Base-by-base conservation (phyloP, 192 early-diverging fungal species). In the Rhizophlyctis rosea region DNA sequence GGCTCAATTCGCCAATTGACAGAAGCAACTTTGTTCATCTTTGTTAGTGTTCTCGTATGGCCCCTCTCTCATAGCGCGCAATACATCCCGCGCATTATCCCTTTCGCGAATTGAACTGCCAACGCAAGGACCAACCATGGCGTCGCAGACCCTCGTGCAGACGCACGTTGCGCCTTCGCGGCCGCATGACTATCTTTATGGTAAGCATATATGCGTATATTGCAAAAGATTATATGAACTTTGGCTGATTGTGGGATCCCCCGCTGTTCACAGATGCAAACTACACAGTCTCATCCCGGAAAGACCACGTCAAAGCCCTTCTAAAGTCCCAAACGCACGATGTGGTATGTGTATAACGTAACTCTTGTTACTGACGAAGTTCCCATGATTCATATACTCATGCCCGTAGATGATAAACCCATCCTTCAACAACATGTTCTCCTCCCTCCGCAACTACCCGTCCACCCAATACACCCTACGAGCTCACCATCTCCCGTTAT, bases 131-230 rank as follows among this genome's bases (percentile, higher is more conserved):
- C n/a, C n/a, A n/a, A n/a, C n/a, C n/a, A n/a, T n/a, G n/a, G n/a
- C n/a, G n/a, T n/a, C n/a, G n/a, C n/a, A n/a, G n/a, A n/a, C n/a
- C n/a, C n/a, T 67, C 3, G 65, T 67, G n/a, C 65, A 60, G n/a
- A 50, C 72, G 54, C 50, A 50, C 57, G 68, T 75, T 3, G 57
- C 67, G 64, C 75, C 73, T 30, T 73, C 69, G 32, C 67, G 81
- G 35, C 73, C 82, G 11, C 70, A 84, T 51, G 83, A 85, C 67
- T 85, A 85, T 50, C 57, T 85, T 47, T 85, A 82, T 55, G 81
- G 81, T 82, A 36, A 51, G 65, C 34, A 50, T 25, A 7, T 0
- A n/a, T 21, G 0, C 23, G 29, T n/a, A n/a, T n/a, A 14, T 1
- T 57, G 30, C 35, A 1, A 16, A 18, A 0, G 3, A n/a, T 18